Conservation (phyloP, 495 filamentous ascomycete genomes). For the Hapsidospora chrysogenum region DNA sequence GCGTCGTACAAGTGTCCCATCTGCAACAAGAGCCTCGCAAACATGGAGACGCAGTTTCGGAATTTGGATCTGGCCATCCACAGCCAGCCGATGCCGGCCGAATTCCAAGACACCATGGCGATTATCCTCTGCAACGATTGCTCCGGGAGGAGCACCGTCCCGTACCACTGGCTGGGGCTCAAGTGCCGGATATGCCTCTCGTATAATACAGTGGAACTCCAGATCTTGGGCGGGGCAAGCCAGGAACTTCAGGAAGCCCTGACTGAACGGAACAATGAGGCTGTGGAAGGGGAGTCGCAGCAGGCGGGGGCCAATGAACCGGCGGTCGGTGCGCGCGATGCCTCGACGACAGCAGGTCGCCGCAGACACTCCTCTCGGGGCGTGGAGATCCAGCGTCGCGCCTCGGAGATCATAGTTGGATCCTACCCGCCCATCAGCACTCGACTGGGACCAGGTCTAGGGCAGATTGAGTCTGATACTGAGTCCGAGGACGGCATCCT, state of each 20-base stretch:
- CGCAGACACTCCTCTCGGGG: background rate
- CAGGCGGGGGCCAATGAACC: background rate
- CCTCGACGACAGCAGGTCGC: background rate
- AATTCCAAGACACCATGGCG: slow-evolving; percentile 65
- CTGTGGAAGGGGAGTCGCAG: background rate
- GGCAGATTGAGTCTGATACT: background rate
- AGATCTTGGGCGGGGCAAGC: slow-evolving; percentile 26
- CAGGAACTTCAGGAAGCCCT: slow-evolving; percentile 1
- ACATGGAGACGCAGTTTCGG: slow-evolving; percentile 93
- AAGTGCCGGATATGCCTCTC: slow-evolving; percentile 76
- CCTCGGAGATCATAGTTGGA: background rate
- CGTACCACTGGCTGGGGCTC: slow-evolving; percentile 88
- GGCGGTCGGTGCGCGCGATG: background rate
- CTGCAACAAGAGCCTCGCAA: slow-evolving; percentile 81
- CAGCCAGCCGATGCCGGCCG: slow-evolving; percentile 76
- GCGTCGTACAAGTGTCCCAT: slow-evolving; percentile 87
- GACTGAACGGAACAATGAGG: background rate
- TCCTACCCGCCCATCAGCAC: background rate
- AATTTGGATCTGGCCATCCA: slow-evolving; percentile 75
- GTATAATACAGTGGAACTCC: slow-evolving; percentile 67
- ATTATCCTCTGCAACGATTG: slow-evolving; percentile 91
- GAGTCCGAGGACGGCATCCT: slow-evolving; percentile 43
- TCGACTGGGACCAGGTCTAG: background rate
- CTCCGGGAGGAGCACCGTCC: slow-evolving; percentile 62
- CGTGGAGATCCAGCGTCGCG: background rate